A percentile compares a stretch with the other conserved stretches of the same genome.
Conservation (phyloP, 2,329 filamentous ascomycete genomes). For the Xylaria sp. region DNA sequence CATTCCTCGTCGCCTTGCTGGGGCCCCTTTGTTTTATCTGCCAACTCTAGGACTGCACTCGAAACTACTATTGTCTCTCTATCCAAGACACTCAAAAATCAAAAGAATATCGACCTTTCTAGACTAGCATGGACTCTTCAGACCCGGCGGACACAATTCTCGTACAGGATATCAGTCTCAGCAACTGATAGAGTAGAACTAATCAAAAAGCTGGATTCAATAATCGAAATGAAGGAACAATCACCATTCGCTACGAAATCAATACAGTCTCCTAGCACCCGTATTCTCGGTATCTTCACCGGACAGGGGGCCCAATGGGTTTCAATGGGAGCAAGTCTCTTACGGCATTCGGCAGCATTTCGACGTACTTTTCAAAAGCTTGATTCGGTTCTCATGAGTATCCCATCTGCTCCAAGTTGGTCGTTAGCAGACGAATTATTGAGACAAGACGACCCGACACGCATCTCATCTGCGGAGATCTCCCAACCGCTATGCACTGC, state of each 20-base stretch:
- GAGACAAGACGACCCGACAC: background rate
- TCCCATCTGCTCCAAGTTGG: background rate
- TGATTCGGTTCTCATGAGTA: background rate
- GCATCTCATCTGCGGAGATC: background rate
- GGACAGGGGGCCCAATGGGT: slow-evolving; percentile 48
- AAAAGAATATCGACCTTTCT: background rate
- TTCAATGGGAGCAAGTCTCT: slow-evolving; percentile 9
- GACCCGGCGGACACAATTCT: slow-evolving; percentile 5
- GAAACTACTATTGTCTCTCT: background rate
- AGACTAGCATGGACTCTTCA: slow-evolving; percentile 24
- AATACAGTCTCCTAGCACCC: background rate
- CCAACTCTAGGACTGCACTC: background rate
- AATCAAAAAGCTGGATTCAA: background rate
- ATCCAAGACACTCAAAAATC: background rate
- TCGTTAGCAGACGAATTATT: background rate
- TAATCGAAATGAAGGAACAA: background rate
- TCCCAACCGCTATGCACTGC: background rate
- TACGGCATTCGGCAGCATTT: slow-evolving; percentile 1
- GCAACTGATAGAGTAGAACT: background rate
- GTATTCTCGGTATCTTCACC: slow-evolving; percentile 42
- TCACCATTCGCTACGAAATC: background rate
- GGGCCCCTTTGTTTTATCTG: slow-evolving; percentile 9
- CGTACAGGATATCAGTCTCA: background rate
- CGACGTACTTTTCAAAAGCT: background rate
- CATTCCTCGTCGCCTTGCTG: background rate